phyloP scores from a whole-genome alignment of 148 eudicot species.

The Camellia japonica region DNA sequence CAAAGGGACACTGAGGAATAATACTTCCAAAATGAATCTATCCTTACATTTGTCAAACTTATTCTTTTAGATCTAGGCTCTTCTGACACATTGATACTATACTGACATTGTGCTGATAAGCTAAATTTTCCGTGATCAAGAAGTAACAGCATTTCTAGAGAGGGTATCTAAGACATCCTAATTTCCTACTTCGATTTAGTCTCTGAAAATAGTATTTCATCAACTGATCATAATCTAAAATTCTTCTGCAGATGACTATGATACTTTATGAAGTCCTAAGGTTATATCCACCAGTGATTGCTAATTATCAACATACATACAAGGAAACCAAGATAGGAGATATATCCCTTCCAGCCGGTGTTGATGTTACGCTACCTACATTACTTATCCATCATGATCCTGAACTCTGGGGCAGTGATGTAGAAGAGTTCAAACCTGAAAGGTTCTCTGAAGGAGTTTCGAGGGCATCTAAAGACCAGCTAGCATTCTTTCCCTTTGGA shows the following conservation, averaged over 20 bases:
- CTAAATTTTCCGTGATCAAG: background rate
- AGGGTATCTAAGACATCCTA: too few relatives aligned
- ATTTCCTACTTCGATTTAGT: background rate
- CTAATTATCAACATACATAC: conserved; percentile 26
- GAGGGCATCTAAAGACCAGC: conserved; percentile 39
- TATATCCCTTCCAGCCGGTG: conserved; percentile 38
- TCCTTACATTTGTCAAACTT: too few relatives aligned
- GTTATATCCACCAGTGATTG: conserved; percentile 52
- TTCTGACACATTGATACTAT: too few relatives aligned
- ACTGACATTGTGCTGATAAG: background rate
- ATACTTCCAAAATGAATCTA: too few relatives aligned
- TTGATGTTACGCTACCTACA: conserved; percentile 40
- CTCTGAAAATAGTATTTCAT: background rate
- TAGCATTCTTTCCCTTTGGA: conserved; percentile 51
- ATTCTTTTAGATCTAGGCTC: too few relatives aligned
- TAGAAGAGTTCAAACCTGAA: conserved; percentile 48
- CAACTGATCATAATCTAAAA: background rate
- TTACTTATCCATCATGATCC: conserved; percentile 48
- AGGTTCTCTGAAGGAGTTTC: conserved; percentile 45
- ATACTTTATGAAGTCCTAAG: conserved; percentile 48
- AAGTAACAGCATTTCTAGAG: too few relatives aligned
- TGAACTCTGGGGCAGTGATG: conserved; percentile 49
- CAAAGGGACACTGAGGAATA: too few relatives aligned
- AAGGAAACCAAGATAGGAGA: conserved; percentile 45
- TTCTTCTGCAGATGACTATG: conserved; percentile 36